Evolutionary conservation across 331 rosid species (phyloP).

Genomic region (Acacia concinna): DNA sequence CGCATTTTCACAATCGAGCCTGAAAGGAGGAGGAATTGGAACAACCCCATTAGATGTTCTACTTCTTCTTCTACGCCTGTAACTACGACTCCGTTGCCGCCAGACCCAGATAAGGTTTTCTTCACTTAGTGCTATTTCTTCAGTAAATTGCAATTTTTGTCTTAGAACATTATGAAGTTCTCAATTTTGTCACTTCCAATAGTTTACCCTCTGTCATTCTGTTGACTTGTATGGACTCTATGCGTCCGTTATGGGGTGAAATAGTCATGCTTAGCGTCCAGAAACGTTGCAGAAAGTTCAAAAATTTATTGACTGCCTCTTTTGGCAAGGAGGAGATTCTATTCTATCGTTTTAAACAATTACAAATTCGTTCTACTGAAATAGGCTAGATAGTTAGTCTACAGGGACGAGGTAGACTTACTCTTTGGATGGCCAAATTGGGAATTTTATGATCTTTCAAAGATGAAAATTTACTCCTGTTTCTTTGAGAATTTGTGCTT

Average conservation of each 20-base stretch:
- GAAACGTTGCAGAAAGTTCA: background rate
- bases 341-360: background rate
- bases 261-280: background rate
- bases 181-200: background rate
- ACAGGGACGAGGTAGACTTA: background rate
- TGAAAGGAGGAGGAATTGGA: constrained; percentile 32
- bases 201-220: background rate
- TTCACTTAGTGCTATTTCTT: background rate
- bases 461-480: background rate
- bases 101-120: constrained; percentile 53
- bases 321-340: background rate
- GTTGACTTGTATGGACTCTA: background rate
- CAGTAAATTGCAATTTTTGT: background rate
- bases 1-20: constrained; percentile 24
- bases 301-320: background rate
- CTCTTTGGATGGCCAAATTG: background rate
- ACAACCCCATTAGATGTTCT: constrained; percentile 15
- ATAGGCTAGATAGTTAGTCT: background rate
- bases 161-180: background rate
- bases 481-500: constrained; percentile 10
- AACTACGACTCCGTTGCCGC: constrained; percentile 37
- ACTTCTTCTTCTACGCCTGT: constrained; percentile 29
- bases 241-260: background rate
- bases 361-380: background rate
- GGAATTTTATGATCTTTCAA: background rate